Conservation (phyloP, 768 basidiomycete species). For the Trametes meyenii region DNA sequence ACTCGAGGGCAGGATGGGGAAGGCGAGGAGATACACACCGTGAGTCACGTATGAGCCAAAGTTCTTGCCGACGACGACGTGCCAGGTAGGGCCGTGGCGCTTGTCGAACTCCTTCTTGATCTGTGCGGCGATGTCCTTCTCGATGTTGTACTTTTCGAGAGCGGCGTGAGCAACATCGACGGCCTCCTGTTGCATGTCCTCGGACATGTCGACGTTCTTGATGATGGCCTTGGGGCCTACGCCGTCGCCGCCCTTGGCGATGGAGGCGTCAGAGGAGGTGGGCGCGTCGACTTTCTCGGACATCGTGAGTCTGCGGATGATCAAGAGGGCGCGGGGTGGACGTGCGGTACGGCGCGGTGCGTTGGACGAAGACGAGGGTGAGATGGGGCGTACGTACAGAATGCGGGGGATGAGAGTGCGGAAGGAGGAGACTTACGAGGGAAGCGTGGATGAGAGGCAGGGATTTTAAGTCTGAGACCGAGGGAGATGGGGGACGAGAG, state of each 20-base stretch:
- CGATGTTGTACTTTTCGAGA: slow-evolving; percentile 89
- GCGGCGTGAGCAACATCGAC: slow-evolving; percentile 87
- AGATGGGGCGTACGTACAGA: neutral
- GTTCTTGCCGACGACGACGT: slow-evolving; percentile 98
- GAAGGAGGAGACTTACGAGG: neutral
- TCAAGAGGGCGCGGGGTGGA: neutral
- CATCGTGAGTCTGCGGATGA: slow-evolving; percentile 26
- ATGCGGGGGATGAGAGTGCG: neutral
- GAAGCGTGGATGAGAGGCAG: neutral
- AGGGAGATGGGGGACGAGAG: slow-evolving; percentile 1
- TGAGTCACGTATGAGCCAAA: slow-evolving; percentile 99
- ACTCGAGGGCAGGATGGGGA: slow-evolving; percentile 8
- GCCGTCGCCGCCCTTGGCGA: slow-evolving; percentile 40
- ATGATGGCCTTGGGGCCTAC: slow-evolving; percentile 81
- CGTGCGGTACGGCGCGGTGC: no score
- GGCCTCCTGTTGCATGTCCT: slow-evolving; percentile 94
- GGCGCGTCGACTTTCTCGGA: slow-evolving; percentile 57
- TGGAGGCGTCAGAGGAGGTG: slow-evolving; percentile 56
- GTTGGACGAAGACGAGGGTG: neutral
- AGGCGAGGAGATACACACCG: slow-evolving; percentile 54
- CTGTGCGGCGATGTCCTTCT: slow-evolving; percentile 97
- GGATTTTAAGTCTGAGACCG: slow-evolving; percentile 1
- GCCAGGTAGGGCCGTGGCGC: slow-evolving; percentile 93
- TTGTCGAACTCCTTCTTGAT: slow-evolving; percentile 99
- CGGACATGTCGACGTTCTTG: slow-evolving; percentile 95